Evolutionary conservation across 352 stramenopile species (phyloP), one percentile per base, ranked within the genome.

Genomic region (Phytophthora hibernalis): DNA sequence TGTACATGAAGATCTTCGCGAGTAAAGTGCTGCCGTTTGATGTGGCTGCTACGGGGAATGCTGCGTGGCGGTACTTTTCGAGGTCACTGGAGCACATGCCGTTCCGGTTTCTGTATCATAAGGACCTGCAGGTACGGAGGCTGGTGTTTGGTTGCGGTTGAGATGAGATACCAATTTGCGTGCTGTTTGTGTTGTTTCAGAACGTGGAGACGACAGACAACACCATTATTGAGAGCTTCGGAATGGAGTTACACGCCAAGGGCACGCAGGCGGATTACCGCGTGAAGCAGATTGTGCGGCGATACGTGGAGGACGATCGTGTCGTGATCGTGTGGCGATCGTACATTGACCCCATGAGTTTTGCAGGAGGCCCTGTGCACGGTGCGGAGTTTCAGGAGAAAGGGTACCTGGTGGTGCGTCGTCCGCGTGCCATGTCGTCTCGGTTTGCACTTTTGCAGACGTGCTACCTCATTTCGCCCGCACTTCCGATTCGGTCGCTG

Each of bases 181-280:
- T 38, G 10, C 15, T 38, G 31, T 15, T 38, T 1, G 12, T 40
- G 10, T 7, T 40, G 33, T 40, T 57, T 20, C 43, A 77, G 69
- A 70, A 70, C 24, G 43, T 70, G 49, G 69, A 77, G 49, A 70
- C 47, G 15, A 77, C 75, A 11, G 79, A 88, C 50, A 67, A 89
- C 47, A 84, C 74, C 26, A 84, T 89, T n/a, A 61, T 89, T 18
- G 82, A 89, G 54, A 84, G 75, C 49, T 83, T 86, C 48, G 68
- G 72, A 26, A 72, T 91, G 38, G 75, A 89, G 59, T 51, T 89
- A 20, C 55, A 80, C 12, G 76, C 70, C 0, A 89, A 88, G 37
- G 72, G 74, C n/a, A 87, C 72, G 1, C 66, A 76, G 15, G 78
- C 78, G 1, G 65, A 82, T 44, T 88, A 88, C 61, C 70, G 70